Conservation (phyloP, 106 monocot species). For the Xerophyta viscosa region DNA sequence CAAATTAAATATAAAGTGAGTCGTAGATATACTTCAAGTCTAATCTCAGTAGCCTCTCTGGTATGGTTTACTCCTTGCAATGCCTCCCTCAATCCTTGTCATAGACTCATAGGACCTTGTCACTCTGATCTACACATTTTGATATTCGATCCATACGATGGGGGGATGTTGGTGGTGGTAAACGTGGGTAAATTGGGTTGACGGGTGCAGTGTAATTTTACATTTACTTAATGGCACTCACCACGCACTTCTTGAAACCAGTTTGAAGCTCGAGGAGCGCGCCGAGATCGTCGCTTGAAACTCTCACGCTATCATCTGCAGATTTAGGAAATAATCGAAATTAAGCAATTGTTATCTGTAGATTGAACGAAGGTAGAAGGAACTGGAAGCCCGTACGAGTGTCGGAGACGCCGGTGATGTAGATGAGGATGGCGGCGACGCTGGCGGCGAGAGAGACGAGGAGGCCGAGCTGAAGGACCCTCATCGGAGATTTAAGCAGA, state of each 20-base stretch:
- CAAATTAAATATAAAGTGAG: no score
- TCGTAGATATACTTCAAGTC: no score
- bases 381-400: slow-evolving; percentile 17
- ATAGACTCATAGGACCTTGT: no score
- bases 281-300: slow-evolving; percentile 35
- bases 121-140: no score
- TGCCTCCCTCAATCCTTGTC: no score
- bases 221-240: slow-evolving; percentile 20
- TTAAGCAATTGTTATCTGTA: neutral
- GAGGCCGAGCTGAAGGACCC: slow-evolving; percentile 45
- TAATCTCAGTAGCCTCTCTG: no score
- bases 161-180: no score
- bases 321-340: neutral
- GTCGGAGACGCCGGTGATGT: slow-evolving; percentile 45
- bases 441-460: slow-evolving; percentile 29
- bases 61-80: no score
- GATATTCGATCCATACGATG: no score
- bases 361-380: neutral
- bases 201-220: neutral
- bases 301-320: slow-evolving; percentile 21
- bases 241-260: slow-evolving; percentile 70
- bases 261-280: slow-evolving; percentile 38
- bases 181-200: no score
- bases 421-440: slow-evolving; percentile 51
- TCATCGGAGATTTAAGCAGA: no score